Percentiles rank a stretch among this genome's conserved stretches.
These are phyloP conservation scores for Neonectria faginata DNA, from an alignment of 2,329 filamentous ascomycete species.

Conservation along the genomic window DNA sequence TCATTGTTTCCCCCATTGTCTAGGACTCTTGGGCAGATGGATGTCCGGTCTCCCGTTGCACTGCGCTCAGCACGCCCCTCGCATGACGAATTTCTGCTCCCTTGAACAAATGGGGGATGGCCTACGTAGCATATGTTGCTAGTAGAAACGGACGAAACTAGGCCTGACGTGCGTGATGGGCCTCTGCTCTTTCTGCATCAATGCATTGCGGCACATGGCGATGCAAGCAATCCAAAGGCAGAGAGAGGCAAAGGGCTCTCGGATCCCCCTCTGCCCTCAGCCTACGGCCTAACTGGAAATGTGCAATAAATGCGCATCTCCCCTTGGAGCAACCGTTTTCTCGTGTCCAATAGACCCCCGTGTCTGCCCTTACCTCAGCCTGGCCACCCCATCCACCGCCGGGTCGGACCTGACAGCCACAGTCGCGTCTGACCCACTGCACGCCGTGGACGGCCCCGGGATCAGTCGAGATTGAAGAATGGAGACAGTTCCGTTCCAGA, in stretches of 20 bases:
- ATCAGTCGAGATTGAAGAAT: conserved; percentile 29
- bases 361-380: conserved; percentile 14
- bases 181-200: conserved; percentile 4
- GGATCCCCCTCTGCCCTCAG: conserved; percentile 14
- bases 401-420: conserved; percentile 19
- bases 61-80: not conserved
- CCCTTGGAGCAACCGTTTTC: conserved; percentile 25
- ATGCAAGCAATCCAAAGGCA: conserved; percentile 14
- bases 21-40: not conserved
- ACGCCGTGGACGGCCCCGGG: conserved; percentile 11
- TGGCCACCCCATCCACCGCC: conserved; percentile 19
- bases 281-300: conserved; percentile 29
- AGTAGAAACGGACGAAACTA: conserved; percentile 18
- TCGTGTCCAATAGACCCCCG: conserved; percentile 21
- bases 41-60: conserved; percentile 17
- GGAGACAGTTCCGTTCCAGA: conserved; percentile 33
- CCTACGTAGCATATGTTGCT: conserved; percentile 5
- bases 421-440: conserved; percentile 40
- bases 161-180: conserved; percentile 4
- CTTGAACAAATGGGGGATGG: conserved; percentile 5
- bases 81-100: conserved; percentile 8
- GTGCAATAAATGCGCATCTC: conserved; percentile 31
- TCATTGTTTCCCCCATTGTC: conserved; percentile 18
- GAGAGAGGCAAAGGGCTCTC: conserved; percentile 8
- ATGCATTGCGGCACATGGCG: conserved; percentile 6